Evolutionary conservation across 169 alveolate species (phyloP).

Genomic region (Cryptosporidium baileyi): DNA sequence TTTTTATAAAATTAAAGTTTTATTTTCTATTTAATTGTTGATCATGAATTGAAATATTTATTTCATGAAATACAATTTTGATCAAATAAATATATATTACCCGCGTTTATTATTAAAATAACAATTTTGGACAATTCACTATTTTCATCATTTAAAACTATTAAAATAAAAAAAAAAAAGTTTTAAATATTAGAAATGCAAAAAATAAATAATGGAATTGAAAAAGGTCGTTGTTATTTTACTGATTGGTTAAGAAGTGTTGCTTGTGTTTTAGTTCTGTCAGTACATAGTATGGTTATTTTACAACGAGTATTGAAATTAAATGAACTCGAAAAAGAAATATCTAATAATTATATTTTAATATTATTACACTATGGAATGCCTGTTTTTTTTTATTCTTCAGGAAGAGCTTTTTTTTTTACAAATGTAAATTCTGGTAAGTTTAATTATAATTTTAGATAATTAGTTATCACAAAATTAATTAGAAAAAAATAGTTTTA

Average conservation of each 20-base stretch:
- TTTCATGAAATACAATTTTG: too few relatives aligned
- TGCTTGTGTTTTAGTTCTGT: constrained; percentile 46
- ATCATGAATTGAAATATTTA: too few relatives aligned
- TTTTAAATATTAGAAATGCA: background rate
- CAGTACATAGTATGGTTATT: constrained; percentile 57
- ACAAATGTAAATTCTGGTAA: constrained; percentile 23
- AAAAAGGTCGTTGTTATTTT: background rate
- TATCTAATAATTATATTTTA: constrained; percentile 16
- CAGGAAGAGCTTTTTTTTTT: constrained; percentile 60
- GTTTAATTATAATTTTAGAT: background rate
- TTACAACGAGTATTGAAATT: constrained; percentile 33
- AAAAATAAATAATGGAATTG: background rate
- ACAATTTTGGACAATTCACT: too few relatives aligned
- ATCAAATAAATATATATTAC: too few relatives aligned
- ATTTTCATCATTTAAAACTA: too few relatives aligned
- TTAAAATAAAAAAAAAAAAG: background rate
- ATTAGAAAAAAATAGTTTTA: background rate
- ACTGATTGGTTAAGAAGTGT: constrained; percentile 68
- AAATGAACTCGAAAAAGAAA: background rate
- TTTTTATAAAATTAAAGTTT: too few relatives aligned
- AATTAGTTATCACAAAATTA: background rate
- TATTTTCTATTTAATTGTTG: too few relatives aligned
- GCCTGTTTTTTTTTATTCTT: constrained; percentile 61
- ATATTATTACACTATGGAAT: constrained; percentile 42
- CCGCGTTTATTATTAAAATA: too few relatives aligned